Conservation (phyloP, 2,329 filamentous ascomycete species). For the Chaetomiaceae sp. region DNA sequence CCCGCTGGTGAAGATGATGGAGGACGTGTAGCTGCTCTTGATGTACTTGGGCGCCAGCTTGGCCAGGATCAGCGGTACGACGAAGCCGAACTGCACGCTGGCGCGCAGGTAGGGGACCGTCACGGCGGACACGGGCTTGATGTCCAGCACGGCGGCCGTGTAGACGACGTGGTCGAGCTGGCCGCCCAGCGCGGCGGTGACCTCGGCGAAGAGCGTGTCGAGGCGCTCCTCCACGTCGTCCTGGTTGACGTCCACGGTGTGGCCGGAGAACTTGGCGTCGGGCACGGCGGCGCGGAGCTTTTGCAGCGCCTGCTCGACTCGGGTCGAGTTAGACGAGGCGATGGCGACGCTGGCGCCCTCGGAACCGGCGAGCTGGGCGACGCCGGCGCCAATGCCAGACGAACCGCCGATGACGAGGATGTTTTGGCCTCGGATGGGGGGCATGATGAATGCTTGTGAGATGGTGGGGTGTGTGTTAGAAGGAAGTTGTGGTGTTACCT, state of each 20-base stretch:
- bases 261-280: neutral
- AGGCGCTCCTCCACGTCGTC: neutral
- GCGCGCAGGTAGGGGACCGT: too few relatives aligned
- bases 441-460: too few relatives aligned
- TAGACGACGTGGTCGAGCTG: neutral
- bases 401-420: neutral
- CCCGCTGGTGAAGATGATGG: neutral
- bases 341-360: neutral
- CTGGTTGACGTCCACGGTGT: neutral
- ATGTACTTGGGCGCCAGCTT: neutral
- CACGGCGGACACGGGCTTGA: neutral
- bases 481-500: too few relatives aligned
- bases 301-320: neutral
- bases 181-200: neutral
- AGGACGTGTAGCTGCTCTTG: neutral
- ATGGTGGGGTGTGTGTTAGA: too few relatives aligned
- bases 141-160: neutral
- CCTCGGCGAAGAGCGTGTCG: neutral
- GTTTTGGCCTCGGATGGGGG: neutral
- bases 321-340: neutral
- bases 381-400: neutral
- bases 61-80: neutral
- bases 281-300: too few relatives aligned
- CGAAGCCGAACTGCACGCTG: neutral
- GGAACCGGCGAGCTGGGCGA: neutral